phyloP scores from a whole-genome alignment of 768 basidiomycete species.

The Auriscalpium microsporum region DNA sequence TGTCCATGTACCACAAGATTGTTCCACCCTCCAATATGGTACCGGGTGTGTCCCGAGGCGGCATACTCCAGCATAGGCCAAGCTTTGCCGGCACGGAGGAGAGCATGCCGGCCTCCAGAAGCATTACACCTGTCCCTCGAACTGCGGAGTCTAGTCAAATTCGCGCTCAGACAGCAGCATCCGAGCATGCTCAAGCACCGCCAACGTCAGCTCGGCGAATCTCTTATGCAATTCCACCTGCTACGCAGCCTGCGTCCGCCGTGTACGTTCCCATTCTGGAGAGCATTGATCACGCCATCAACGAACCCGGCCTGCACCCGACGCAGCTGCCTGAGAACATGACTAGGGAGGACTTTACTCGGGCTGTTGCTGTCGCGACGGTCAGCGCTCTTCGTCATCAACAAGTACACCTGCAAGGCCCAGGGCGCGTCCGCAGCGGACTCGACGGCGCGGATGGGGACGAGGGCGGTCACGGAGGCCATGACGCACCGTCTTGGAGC shows the following conservation, averaged over 20 bases:
- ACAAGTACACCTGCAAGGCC: slow-evolving; percentile 44
- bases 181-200: neutral
- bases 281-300: slow-evolving; percentile 71
- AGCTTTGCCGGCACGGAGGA: slow-evolving; percentile 28
- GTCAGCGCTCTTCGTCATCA: slow-evolving; percentile 85
- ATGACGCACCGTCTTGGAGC: slow-evolving; percentile 97
- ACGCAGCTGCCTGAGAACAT: slow-evolving; percentile 55
- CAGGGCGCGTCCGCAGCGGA: slow-evolving; percentile 37
- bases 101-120: neutral
- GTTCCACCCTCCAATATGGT: slow-evolving; percentile 27
- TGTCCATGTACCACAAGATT: slow-evolving; percentile 59
- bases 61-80: slow-evolving; percentile 34
- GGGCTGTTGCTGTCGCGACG: slow-evolving; percentile 90
- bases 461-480: slow-evolving; percentile 65
- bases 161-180: neutral
- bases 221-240: slow-evolving; percentile 40
- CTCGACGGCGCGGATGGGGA: slow-evolving; percentile 29
- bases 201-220: slow-evolving; percentile 29
- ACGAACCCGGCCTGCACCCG: slow-evolving; percentile 41
- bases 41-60: slow-evolving; percentile 16
- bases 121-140: neutral
- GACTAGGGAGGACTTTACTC: slow-evolving; percentile 83
- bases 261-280: slow-evolving; percentile 61
- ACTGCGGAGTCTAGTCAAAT: neutral
- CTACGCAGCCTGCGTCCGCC: slow-evolving; percentile 22